phyloP scores from a whole-genome alignment of 2,329 filamentous ascomycete species.

The Exophiala aquamarina region DNA sequence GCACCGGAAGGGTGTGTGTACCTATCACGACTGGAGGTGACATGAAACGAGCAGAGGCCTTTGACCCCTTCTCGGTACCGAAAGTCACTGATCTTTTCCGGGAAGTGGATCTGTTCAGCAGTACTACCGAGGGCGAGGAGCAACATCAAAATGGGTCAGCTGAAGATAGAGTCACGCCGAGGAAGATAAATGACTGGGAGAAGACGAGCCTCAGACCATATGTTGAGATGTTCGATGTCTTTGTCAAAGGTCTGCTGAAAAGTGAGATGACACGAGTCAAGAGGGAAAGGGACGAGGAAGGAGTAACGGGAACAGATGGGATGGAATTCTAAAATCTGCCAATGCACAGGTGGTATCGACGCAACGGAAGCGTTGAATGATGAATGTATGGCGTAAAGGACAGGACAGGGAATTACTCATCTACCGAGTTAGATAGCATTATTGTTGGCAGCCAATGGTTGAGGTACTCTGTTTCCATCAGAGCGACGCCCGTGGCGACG shows the following conservation, averaged over 20 bases:
- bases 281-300: constrained; percentile 52
- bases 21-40: constrained; percentile 70
- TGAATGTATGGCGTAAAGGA: no score
- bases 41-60: constrained; percentile 64
- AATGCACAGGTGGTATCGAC: not conserved
- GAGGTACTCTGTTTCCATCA: no score
- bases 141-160: constrained; percentile 33
- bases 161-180: constrained; percentile 34
- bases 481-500: not conserved
- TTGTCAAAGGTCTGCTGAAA: constrained; percentile 75
- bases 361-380: no score
- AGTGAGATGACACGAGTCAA: constrained; percentile 60
- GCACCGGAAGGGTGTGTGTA: constrained; percentile 91
- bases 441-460: no score
- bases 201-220: constrained; percentile 95
- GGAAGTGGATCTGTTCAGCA: constrained; percentile 80
- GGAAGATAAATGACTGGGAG: constrained; percentile 79
- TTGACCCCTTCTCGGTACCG: constrained; percentile 85
- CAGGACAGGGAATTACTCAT: no score
- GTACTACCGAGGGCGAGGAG: constrained; percentile 46
- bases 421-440: no score
- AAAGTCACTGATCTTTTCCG: constrained; percentile 78
- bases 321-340: constrained; percentile 62
- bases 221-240: constrained; percentile 81
- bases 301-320: constrained; percentile 43